These are phyloP conservation scores for Mrakiaceae sp. DNA, from an alignment of 1,284 basidiomycete genomes.

Conservation along the genomic window DNA sequence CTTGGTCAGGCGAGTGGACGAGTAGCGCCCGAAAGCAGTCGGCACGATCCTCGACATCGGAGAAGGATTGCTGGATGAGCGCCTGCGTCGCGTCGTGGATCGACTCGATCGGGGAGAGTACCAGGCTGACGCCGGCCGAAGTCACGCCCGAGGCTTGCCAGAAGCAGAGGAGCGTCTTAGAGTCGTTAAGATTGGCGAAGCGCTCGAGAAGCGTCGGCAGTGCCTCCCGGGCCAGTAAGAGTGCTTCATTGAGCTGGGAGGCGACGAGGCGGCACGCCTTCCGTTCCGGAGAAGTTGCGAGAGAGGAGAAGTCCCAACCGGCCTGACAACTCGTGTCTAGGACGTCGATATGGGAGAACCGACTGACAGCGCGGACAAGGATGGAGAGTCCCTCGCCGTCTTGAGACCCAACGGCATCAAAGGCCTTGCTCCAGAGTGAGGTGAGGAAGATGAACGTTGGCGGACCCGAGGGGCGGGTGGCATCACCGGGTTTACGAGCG, in stretches of 20 bases:
- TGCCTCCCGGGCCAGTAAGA: slow-evolving; percentile 47
- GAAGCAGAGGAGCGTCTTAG: slow-evolving; percentile 43
- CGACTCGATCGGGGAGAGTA: slow-evolving; percentile 66
- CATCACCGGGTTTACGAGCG: slow-evolving; percentile 19
- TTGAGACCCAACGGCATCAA: slow-evolving; percentile 45
- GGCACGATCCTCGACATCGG: slow-evolving; percentile 70
- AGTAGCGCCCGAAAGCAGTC: slow-evolving; percentile 75
- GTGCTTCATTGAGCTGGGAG: slow-evolving; percentile 46
- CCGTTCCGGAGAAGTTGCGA: slow-evolving; percentile 19
- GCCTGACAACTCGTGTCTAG: slow-evolving; percentile 36
- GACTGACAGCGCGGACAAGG: slow-evolving; percentile 48
- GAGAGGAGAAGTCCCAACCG: slow-evolving; percentile 27
- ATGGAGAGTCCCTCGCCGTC: slow-evolving; percentile 49
- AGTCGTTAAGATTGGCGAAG: slow-evolving; percentile 45
- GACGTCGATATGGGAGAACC: slow-evolving; percentile 53
- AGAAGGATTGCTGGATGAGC: slow-evolving; percentile 66
- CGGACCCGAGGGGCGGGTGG: slow-evolving; percentile 21
- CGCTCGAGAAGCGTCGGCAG: slow-evolving; percentile 52
- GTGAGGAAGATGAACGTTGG: slow-evolving; percentile 37
- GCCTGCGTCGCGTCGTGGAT: slow-evolving; percentile 62
- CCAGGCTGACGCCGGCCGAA: slow-evolving; percentile 50
- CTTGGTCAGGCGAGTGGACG: slow-evolving; percentile 48
- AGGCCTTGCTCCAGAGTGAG: slow-evolving; percentile 57
- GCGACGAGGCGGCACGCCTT: slow-evolving; percentile 30
- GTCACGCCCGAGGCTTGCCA: slow-evolving; percentile 45